Conservation (phyloP, 1,284 basidiomycete genomes). For the Heliocybe sulcata region DNA sequence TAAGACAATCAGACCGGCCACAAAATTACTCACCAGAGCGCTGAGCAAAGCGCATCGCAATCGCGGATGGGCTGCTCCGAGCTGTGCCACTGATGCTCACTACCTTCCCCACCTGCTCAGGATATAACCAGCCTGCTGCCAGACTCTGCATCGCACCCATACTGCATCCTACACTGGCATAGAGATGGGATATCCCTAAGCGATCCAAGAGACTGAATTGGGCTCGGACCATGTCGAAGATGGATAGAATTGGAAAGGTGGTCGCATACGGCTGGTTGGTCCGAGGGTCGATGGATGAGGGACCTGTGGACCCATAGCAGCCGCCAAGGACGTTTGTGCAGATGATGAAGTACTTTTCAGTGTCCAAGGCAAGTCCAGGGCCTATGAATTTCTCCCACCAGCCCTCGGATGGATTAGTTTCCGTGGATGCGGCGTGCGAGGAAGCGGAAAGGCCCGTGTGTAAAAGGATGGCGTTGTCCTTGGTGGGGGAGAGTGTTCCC, state of each 20-base stretch:
- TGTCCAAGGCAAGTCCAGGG: conserved; percentile 90
- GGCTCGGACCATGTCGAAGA: conserved; percentile 96
- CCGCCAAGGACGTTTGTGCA: conserved; percentile 98
- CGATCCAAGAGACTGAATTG: conserved; percentile 87
- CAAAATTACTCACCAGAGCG: conserved; percentile 64
- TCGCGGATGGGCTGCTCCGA: conserved; percentile 82
- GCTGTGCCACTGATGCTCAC: conserved; percentile 95
- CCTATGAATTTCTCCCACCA: conserved; percentile 99
- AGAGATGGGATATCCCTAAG: conserved; percentile 79
- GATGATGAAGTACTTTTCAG: conserved; percentile 87
- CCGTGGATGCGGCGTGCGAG: conserved; percentile 88
- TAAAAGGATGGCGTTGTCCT: conserved; percentile 91
- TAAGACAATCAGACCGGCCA: not conserved
- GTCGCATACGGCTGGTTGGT: conserved; percentile 80
- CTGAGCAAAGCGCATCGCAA: conserved; percentile 96
- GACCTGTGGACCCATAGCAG: conserved; percentile 96
- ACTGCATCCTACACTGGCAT: conserved; percentile 88
- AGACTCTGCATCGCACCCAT: conserved; percentile 99
- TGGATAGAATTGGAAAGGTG: conserved; percentile 83
- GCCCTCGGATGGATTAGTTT: conserved; percentile 74
- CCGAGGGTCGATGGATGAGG: conserved; percentile 69
- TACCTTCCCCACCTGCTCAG: conserved; percentile 82
- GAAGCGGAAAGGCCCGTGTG: conserved; percentile 96
- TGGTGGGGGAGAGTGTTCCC: conserved; percentile 77
- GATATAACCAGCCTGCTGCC: conserved; percentile 91